phyloP scores from a whole-genome alignment of 1,284 basidiomycete species.

The Rhodotorula sp. region DNA sequence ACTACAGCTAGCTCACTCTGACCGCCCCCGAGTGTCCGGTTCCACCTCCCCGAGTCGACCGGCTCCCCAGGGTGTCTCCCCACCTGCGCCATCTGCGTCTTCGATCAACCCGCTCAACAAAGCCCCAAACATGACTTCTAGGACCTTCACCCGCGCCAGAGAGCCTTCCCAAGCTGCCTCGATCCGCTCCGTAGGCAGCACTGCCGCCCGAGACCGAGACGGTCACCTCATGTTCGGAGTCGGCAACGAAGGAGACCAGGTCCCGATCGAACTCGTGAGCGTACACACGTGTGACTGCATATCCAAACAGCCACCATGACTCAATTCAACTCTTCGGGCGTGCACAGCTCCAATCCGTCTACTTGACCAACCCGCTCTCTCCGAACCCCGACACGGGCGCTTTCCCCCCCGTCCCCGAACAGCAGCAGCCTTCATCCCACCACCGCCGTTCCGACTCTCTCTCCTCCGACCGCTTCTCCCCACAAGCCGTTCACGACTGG shows the following conservation, averaged over 20 bases:
- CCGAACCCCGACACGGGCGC: slow-evolving; percentile 6
- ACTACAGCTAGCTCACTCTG: no score
- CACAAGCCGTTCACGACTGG: slow-evolving; percentile 27
- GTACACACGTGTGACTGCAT: accelerated
- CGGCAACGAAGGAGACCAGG: slow-evolving; percentile 10
- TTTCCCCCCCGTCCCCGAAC: slow-evolving; percentile 4
- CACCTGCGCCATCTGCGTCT: neutral
- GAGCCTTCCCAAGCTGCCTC: slow-evolving; percentile 18
- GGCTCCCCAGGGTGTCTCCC: neutral
- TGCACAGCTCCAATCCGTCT: slow-evolving; percentile 38
- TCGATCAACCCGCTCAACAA: neutral
- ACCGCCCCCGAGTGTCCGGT: no score
- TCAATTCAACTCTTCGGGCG: neutral
- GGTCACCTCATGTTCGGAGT: slow-evolving; percentile 21
- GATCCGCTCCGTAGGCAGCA: slow-evolving; percentile 5
- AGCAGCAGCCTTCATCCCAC: neutral
- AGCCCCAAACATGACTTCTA: neutral
- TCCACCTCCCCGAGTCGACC: neutral
- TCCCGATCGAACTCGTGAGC: slow-evolving; percentile 37
- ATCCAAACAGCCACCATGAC: neutral
- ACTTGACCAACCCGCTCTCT: slow-evolving; percentile 23
- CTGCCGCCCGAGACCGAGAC: slow-evolving; percentile 11
- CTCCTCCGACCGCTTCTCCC: slow-evolving; percentile 21
- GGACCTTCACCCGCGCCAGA: slow-evolving; percentile 3
- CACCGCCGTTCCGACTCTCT: slow-evolving; percentile 13